A percentile compares a stretch with the other conserved stretches of the same genome.
These are phyloP conservation scores for Fusarium protoensiforme DNA, from an alignment of 2,329 filamentous ascomycete genomes.

Conservation along the genomic window DNA sequence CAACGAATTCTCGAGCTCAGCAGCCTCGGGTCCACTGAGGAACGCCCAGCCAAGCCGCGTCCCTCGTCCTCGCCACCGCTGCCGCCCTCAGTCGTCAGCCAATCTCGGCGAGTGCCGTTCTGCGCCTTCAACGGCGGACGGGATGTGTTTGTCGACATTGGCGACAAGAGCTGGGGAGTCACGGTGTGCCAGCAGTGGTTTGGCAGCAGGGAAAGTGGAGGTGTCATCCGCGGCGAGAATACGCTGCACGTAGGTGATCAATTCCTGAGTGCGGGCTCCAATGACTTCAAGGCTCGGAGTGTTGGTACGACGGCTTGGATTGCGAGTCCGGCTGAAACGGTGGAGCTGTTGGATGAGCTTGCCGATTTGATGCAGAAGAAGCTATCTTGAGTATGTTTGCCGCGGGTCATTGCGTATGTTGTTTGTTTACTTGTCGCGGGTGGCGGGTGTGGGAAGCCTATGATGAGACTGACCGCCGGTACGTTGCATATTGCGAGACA, in stretches of 20 bases:
- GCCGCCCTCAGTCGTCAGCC: constrained; percentile 19
- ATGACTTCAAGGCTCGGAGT: constrained; percentile 94
- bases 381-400: constrained; percentile 35
- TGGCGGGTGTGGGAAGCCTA: neutral
- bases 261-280: constrained; percentile 93
- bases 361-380: constrained; percentile 61
- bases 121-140: constrained; percentile 98
- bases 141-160: constrained; percentile 98
- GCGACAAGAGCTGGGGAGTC: constrained; percentile 97
- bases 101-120: constrained; percentile 74
- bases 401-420: neutral
- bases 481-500: neutral
- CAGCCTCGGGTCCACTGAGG: constrained; percentile 57
- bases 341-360: constrained; percentile 88
- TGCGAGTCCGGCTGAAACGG: constrained; percentile 90
- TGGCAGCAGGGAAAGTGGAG: constrained; percentile 58
- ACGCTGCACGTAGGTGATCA: constrained; percentile 97
- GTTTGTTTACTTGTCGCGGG: neutral
- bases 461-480: neutral
- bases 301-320: constrained; percentile 98
- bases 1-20: constrained; percentile 92
- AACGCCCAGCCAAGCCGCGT: constrained; percentile 42
- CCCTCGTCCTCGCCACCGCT: constrained; percentile 29
- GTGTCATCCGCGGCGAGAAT: constrained; percentile 73
- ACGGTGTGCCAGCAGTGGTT: constrained; percentile 93